Percentiles rank a stretch among this genome's conserved stretches.
These are phyloP conservation scores for Komagataella mondaviorum DNA, from an alignment of 805 yeast species.

Conservation along the genomic window DNA sequence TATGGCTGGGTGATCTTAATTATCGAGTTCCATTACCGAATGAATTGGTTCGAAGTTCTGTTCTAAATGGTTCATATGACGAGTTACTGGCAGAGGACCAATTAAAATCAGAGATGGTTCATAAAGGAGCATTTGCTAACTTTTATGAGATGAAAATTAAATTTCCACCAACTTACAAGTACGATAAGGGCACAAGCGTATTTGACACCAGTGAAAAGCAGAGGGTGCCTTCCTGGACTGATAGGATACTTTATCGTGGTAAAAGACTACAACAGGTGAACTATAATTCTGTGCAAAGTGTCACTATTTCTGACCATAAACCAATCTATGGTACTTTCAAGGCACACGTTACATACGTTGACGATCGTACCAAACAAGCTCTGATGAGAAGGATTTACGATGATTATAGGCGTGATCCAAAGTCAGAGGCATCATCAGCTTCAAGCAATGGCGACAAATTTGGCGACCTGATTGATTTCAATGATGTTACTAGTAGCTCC, in stretches of 20 bases:
- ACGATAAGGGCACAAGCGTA: slow-evolving; percentile 65
- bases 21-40: slow-evolving; percentile 63
- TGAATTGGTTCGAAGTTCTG: slow-evolving; percentile 53
- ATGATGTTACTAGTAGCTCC: not conserved
- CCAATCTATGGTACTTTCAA: slow-evolving; percentile 62
- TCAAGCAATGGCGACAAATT: not conserved
- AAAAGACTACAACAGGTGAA: slow-evolving; percentile 35
- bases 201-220: slow-evolving; percentile 90
- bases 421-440: not conserved
- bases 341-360: slow-evolving; percentile 53
- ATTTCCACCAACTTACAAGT: slow-evolving; percentile 87
- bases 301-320: slow-evolving; percentile 68
- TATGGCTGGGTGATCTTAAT: slow-evolving; percentile 95
- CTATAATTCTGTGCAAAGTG: slow-evolving; percentile 39
- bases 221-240: slow-evolving; percentile 95
- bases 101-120: slow-evolving; percentile 56
- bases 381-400: slow-evolving; percentile 48
- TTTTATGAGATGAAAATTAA: slow-evolving; percentile 66
- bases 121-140: slow-evolving; percentile 59
- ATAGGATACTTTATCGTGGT: slow-evolving; percentile 49
- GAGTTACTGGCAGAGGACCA: slow-evolving; percentile 65
- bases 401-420: slow-evolving; percentile 5
- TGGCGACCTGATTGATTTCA: not conserved
- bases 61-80: slow-evolving; percentile 30
- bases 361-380: slow-evolving; percentile 43